Evolutionary conservation across 2,329 filamentous ascomycete species (phyloP).

Genomic region (Xylaria sp.): DNA sequence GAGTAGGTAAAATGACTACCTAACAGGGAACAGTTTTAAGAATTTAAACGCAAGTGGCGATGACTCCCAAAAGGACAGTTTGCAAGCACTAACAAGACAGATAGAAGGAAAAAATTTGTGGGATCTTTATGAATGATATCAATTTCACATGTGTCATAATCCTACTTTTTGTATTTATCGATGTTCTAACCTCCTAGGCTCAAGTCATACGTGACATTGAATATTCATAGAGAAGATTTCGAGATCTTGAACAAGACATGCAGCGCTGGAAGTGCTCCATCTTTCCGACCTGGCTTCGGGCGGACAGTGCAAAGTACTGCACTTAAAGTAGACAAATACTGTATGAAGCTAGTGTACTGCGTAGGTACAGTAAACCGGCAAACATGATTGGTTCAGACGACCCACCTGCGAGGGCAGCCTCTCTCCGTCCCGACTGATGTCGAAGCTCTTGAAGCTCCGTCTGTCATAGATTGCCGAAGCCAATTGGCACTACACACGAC

Average conservation of each 20-base stretch:
- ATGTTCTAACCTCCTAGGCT: too few species aligned
- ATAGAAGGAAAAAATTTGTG: slow-evolving; percentile 39
- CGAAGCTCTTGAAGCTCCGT: slow-evolving; percentile 36
- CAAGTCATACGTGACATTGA: not conserved
- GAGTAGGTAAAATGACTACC: not conserved
- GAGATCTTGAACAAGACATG: not conserved
- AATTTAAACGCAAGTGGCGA: slow-evolving; percentile 44
- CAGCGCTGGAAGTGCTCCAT: not conserved
- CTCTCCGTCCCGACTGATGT: slow-evolving; percentile 36
- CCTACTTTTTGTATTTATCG: not conserved
- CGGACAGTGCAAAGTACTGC: slow-evolving; percentile 25
- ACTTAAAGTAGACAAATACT: slow-evolving; percentile 19
- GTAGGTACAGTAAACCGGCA: slow-evolving; percentile 34
- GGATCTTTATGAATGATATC: slow-evolving; percentile 23
- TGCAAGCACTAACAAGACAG: slow-evolving; percentile 46
- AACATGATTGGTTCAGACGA: slow-evolving; percentile 42
- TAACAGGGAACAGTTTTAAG: slow-evolving; percentile 11
- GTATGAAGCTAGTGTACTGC: not conserved
- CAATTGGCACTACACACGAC: slow-evolving; percentile 45
- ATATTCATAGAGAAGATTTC: not conserved
- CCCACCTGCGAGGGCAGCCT: slow-evolving; percentile 41
- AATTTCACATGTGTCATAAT: slow-evolving; percentile 21
- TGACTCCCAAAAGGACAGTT: slow-evolving; percentile 47
- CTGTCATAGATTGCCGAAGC: slow-evolving; percentile 35
- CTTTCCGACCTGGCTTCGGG: not conserved